Conservation (phyloP, 1,284 basidiomycete species). For the Moniliella sp. region DNA sequence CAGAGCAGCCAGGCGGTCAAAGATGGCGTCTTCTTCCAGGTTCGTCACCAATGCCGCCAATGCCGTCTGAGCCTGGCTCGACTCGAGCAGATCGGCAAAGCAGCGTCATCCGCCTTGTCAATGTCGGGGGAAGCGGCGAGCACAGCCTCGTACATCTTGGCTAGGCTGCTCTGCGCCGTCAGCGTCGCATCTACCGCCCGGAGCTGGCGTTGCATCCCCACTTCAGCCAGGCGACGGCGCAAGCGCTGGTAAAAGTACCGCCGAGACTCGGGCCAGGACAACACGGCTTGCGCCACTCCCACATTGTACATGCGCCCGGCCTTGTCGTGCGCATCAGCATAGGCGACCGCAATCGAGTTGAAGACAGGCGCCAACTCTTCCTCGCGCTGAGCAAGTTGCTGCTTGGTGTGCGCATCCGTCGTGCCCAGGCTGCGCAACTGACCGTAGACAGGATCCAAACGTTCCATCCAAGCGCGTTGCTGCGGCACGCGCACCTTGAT, state of each 20-base stretch:
- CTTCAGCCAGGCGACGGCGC: slow-evolving; percentile 40
- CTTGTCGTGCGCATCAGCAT: slow-evolving; percentile 88
- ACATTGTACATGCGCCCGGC: slow-evolving; percentile 94
- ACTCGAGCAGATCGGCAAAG: too few relatives aligned
- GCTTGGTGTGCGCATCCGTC: slow-evolving; percentile 42
- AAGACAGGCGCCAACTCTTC: slow-evolving; percentile 66
- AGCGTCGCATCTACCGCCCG: too few relatives aligned
- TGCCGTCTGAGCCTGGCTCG: too few relatives aligned
- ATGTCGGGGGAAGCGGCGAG: too few relatives aligned
- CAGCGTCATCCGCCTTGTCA: too few relatives aligned
- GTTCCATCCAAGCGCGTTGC: slow-evolving; percentile 80
- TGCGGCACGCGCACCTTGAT: slow-evolving; percentile 45
- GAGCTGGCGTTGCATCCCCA: too few relatives aligned
- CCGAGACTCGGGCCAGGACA: slow-evolving; percentile 52
- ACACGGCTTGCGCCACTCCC: slow-evolving; percentile 55
- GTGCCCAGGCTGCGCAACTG: slow-evolving; percentile 49
- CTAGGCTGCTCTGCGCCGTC: too few relatives aligned
- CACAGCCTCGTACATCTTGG: too few relatives aligned
- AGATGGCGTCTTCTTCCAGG: too few relatives aligned
- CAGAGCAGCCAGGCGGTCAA: too few relatives aligned
- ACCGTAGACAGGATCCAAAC: slow-evolving; percentile 67
- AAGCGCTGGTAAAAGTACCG: slow-evolving; percentile 81
- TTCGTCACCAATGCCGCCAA: too few relatives aligned
- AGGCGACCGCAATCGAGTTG: slow-evolving; percentile 75
- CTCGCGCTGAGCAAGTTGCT: slow-evolving; percentile 57